phyloP scores from a whole-genome alignment of 352 stramenopile species.

The Phytophthora sansomeana region DNA sequence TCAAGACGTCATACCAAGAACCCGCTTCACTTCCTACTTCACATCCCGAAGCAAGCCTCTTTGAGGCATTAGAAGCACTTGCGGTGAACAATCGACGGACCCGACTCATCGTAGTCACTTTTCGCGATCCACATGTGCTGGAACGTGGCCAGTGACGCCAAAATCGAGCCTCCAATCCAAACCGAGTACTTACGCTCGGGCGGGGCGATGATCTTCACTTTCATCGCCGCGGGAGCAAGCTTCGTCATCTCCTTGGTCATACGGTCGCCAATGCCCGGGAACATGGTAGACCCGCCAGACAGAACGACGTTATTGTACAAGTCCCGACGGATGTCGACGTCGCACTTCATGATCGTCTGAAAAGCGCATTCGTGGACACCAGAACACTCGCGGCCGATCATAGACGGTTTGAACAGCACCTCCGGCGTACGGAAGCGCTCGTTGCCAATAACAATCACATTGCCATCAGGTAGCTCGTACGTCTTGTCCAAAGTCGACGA shows the following conservation, averaged over 20 bases:
- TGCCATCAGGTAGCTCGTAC: slow-evolving; percentile 98
- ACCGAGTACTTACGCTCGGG: slow-evolving; percentile 96
- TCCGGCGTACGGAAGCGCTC: slow-evolving; percentile 96
- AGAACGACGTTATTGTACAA: slow-evolving; percentile 98
- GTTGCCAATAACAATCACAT: slow-evolving; percentile 97
- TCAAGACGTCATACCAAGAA: slow-evolving; percentile 53
- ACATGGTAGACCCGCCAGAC: slow-evolving; percentile 97
- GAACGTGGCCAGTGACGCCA: slow-evolving; percentile 97
- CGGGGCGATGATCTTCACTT: slow-evolving; percentile 96
- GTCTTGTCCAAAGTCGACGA: slow-evolving; percentile 91
- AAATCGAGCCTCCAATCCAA: slow-evolving; percentile 98
- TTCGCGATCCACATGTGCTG: slow-evolving; percentile 99
- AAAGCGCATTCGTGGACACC: slow-evolving; percentile 84
- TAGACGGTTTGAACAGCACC: slow-evolving; percentile 96
- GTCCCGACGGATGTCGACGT: slow-evolving; percentile 94
- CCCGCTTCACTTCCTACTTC: not conserved
- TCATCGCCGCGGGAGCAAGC: slow-evolving; percentile 93
- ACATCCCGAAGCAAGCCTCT: not conserved
- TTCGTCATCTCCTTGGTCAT: slow-evolving; percentile 94
- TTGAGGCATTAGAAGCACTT: slow-evolving; percentile 92
- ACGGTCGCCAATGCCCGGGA: slow-evolving; percentile 93
- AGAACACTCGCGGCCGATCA: slow-evolving; percentile 91
- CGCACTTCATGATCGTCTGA: slow-evolving; percentile 92
- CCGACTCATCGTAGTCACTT: slow-evolving; percentile 97
- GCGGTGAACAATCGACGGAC: slow-evolving; percentile 96